Evolutionary conservation across 75 land plant genomes (phyloP).

Genomic region (Pinus albicaulis): DNA sequence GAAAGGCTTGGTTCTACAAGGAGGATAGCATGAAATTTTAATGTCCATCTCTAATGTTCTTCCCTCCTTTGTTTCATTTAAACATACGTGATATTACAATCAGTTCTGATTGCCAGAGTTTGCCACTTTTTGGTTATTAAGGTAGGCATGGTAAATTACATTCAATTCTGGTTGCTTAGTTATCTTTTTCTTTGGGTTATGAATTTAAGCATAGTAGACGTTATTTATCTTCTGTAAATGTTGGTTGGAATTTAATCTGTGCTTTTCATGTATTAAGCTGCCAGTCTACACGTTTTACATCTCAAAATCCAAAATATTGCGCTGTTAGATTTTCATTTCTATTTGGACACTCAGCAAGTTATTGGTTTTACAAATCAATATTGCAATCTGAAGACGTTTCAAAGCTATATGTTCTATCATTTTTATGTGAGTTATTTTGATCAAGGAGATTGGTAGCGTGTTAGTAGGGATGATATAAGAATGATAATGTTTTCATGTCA

Average conservation of each 20-base stretch:
- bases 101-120: not conserved
- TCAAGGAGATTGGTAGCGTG: not conserved
- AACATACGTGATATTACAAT: too few species aligned
- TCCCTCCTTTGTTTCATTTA: too few species aligned
- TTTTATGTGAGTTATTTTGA: not conserved
- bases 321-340: too few species aligned
- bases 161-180: too few species aligned
- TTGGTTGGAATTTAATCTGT: not conserved
- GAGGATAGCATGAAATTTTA: too few species aligned
- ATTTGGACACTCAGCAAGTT: not conserved
- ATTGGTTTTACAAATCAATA: not conserved
- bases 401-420: not conserved
- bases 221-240: not conserved
- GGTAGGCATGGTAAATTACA: not conserved
- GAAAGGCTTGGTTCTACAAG: too few species aligned
- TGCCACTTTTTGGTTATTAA: not conserved
- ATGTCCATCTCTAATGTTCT: too few species aligned
- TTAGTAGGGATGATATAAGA: not conserved
- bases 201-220: not conserved
- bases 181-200: not conserved
- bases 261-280: not conserved
- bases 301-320: not conserved
- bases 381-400: not conserved
- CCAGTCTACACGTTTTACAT: not conserved
- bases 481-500: not conserved